Conservation (phyloP, 805 yeast genomes). For the Lachancea dasiensis region DNA sequence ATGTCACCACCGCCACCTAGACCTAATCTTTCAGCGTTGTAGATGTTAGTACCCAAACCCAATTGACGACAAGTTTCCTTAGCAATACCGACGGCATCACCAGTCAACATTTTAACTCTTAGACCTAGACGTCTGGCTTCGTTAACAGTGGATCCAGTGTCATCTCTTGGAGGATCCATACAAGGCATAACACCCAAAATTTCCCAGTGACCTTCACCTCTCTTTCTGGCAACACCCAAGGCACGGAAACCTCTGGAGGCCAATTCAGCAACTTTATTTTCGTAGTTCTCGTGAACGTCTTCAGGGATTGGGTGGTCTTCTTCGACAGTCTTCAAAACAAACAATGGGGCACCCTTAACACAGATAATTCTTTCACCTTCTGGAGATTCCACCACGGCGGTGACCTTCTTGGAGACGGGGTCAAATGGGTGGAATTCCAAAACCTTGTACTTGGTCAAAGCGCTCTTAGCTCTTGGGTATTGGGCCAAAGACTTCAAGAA, state of each 20-base stretch:
- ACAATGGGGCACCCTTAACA: slow-evolving; percentile 98
- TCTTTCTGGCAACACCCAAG: slow-evolving; percentile 97
- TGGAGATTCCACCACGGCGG: slow-evolving; percentile 92
- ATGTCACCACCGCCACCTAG: slow-evolving; percentile 93
- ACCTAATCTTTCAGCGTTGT: slow-evolving; percentile 95
- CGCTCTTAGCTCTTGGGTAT: slow-evolving; percentile 90
- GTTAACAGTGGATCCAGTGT: slow-evolving; percentile 88
- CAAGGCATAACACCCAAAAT: slow-evolving; percentile 97
- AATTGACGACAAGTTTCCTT: slow-evolving; percentile 97
- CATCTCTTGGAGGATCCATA: slow-evolving; percentile 99
- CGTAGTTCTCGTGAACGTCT: slow-evolving; percentile 88
- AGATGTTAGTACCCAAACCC: slow-evolving; percentile 93
- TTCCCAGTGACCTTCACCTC: slow-evolving; percentile 98
- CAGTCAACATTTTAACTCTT: slow-evolving; percentile 96
- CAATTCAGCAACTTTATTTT: slow-evolving; percentile 95
- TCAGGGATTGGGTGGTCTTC: slow-evolving; percentile 96
- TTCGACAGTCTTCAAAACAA: slow-evolving; percentile 93
- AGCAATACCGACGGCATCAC: slow-evolving; percentile 99
- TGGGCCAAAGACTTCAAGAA: slow-evolving; percentile 82
- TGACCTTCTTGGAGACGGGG: slow-evolving; percentile 95
- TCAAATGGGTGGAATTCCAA: slow-evolving; percentile 95
- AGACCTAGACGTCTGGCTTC: slow-evolving; percentile 91
- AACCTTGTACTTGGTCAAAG: slow-evolving; percentile 90
- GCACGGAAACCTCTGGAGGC: slow-evolving; percentile 99
- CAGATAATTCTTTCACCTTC: slow-evolving; percentile 91